These are phyloP conservation scores for Colletotrichum sidae DNA, from an alignment of 2,329 filamentous ascomycete species.

Conservation along the genomic window DNA sequence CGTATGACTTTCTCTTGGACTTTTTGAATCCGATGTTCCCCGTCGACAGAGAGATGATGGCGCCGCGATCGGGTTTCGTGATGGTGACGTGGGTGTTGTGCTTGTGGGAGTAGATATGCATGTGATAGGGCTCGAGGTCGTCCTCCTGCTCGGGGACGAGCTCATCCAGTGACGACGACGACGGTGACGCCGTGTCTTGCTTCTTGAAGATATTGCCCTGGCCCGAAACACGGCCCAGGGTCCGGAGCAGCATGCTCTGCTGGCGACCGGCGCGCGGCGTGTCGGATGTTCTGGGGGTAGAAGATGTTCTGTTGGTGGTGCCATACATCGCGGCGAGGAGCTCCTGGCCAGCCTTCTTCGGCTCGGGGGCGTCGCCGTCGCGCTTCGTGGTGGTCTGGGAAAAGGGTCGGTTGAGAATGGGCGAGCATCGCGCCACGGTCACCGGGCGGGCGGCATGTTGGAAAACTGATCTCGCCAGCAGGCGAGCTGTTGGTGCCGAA, in stretches of 20 bases:
- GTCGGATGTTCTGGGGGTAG: too few species aligned
- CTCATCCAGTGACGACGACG: conserved; percentile 33
- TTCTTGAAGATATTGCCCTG: too few species aligned
- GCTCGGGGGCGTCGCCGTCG: conserved; percentile 40
- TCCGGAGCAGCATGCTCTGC: conserved; percentile 54
- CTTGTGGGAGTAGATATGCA: conserved; percentile 88
- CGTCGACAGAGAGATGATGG: conserved; percentile 82
- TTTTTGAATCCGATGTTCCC: conserved; percentile 96
- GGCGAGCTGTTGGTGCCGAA: conserved; percentile 55
- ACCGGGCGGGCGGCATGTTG: conserved; percentile 41
- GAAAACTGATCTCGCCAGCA: conserved; percentile 54
- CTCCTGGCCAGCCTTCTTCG: conserved; percentile 32
- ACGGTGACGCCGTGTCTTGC: conserved; percentile 27
- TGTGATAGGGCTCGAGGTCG: conserved; percentile 76
- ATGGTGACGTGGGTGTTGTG: conserved; percentile 97
- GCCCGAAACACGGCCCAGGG: conserved; percentile 45
- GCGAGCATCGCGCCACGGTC: conserved; percentile 37
- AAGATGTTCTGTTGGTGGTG: conserved; percentile 15
- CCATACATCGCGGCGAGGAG: conserved; percentile 40
- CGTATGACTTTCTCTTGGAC: conserved; percentile 82
- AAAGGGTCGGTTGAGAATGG: conserved; percentile 48
- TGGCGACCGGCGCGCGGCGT: conserved; percentile 41
- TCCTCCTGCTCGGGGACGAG: conserved; percentile 48
- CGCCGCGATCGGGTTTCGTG: conserved; percentile 81
- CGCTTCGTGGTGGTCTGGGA: conserved; percentile 49